Evolutionary conservation across 495 filamentous ascomycete genomes (phyloP).

Genomic region (Trypethelium eluteriae): DNA sequence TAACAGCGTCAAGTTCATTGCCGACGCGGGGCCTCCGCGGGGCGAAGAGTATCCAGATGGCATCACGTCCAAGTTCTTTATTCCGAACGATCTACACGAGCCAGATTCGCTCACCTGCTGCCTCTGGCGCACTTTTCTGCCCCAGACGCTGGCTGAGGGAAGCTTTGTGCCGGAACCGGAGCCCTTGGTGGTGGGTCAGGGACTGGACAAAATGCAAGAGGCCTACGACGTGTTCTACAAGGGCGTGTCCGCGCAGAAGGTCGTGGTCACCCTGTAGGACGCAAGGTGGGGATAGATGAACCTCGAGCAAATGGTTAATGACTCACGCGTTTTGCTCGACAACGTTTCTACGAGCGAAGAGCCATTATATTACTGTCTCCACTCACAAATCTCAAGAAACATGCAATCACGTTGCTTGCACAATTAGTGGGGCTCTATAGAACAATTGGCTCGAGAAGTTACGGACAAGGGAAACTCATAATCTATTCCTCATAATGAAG

Average conservation of each 20-base stretch:
- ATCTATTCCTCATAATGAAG: too few relatives aligned
- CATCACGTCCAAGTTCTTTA: slow-evolving; percentile 33
- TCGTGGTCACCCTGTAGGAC: slow-evolving; percentile 31
- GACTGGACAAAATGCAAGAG: slow-evolving; percentile 26
- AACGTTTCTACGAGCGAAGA: too few relatives aligned
- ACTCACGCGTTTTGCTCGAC: too few relatives aligned
- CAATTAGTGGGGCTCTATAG: too few relatives aligned
- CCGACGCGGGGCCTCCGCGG: slow-evolving; percentile 35
- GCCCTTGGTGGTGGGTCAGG: slow-evolving; percentile 28
- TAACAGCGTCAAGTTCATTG: slow-evolving; percentile 36
- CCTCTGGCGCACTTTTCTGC: slow-evolving; percentile 28
- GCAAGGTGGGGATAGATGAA: background rate
- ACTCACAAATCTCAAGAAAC: too few relatives aligned
- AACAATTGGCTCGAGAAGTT: too few relatives aligned
- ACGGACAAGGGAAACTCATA: too few relatives aligned
- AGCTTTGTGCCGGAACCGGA: slow-evolving; percentile 23
- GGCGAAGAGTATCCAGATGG: slow-evolving; percentile 32
- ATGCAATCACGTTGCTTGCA: too few relatives aligned
- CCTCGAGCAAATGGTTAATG: too few relatives aligned
- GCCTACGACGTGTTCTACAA: slow-evolving; percentile 31
- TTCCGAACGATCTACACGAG: slow-evolving; percentile 12
- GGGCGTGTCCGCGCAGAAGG: slow-evolving; percentile 35
- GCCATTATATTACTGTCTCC: too few relatives aligned
- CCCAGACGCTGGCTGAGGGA: slow-evolving; percentile 21
- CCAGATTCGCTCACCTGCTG: background rate